These are phyloP conservation scores for Lyophyllum atratum DNA, from an alignment of 768 basidiomycete genomes.

Conservation along the genomic window DNA sequence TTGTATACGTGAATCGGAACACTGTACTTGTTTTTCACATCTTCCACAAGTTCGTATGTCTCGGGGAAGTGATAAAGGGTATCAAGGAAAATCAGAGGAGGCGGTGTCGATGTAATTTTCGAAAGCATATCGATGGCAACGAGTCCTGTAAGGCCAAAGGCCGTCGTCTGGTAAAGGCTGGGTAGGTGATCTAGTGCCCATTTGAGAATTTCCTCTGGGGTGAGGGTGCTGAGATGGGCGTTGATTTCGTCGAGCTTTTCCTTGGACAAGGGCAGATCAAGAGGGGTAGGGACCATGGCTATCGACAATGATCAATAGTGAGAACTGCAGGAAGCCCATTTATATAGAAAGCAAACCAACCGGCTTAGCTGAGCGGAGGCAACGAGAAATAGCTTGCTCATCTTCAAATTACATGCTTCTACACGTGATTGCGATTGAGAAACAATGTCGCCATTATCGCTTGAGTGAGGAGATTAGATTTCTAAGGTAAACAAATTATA, in stretches of 20 bases:
- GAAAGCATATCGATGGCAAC: slow-evolving; percentile 95
- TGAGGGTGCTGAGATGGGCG: slow-evolving; percentile 63
- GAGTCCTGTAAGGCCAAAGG: slow-evolving; percentile 94
- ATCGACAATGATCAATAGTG: not conserved
- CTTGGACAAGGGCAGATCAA: slow-evolving; percentile 57
- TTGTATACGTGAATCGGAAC: slow-evolving; percentile 74
- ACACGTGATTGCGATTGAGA: slow-evolving; percentile 13
- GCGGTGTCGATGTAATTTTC: slow-evolving; percentile 65
- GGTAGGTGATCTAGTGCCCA: slow-evolving; percentile 87
- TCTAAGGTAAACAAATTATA: not conserved
- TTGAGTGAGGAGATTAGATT: not conserved
- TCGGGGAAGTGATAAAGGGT: slow-evolving; percentile 95
- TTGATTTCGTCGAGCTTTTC: slow-evolving; percentile 73
- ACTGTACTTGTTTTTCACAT: slow-evolving; percentile 77
- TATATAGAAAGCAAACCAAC: slow-evolving; percentile 8
- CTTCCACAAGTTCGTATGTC: slow-evolving; percentile 86
- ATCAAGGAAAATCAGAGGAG: slow-evolving; percentile 94
- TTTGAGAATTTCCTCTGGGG: slow-evolving; percentile 80
- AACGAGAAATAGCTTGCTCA: not conserved
- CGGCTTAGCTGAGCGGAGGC: slow-evolving; percentile 3
- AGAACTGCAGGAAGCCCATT: slow-evolving; percentile 7
- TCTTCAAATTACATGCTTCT: not conserved
- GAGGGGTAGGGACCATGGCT: slow-evolving; percentile 35
- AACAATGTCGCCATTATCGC: not conserved
- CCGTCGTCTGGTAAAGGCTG: slow-evolving; percentile 88